These are phyloP conservation scores for Saksenaea oblongispora DNA, from an alignment of 371 early-diverging fungal genomes.

Conservation along the genomic window DNA sequence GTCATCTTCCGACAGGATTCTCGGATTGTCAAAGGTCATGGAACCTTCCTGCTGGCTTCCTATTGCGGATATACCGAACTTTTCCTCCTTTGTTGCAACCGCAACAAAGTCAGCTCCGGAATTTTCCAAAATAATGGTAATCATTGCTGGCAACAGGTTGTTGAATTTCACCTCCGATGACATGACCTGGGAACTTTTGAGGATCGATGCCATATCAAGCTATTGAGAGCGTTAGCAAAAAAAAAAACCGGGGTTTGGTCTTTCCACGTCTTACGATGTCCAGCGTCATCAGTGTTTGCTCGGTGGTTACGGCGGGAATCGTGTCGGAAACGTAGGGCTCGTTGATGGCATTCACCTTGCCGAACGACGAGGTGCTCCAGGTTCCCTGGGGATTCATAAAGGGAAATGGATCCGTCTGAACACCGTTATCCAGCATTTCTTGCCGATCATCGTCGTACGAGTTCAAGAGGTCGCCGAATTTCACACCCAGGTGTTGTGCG, in stretches of 20 bases:
- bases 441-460: conserved; percentile 29
- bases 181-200: conserved; percentile 52
- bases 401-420: conserved; percentile 48
- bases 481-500: conserved; percentile 31
- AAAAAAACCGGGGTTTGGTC: not conserved
- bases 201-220: conserved; percentile 47
- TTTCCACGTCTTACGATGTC: conserved; percentile 35
- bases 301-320: conserved; percentile 42
- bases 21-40: conserved; percentile 46
- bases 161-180: conserved; percentile 51
- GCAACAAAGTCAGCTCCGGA: conserved; percentile 51
- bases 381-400: conserved; percentile 32
- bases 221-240: not conserved
- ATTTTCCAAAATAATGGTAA: conserved; percentile 48
- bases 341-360: conserved; percentile 18
- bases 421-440: conserved; percentile 31
- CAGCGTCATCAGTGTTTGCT: conserved; percentile 41
- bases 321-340: conserved; percentile 35
- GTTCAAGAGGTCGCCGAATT: conserved; percentile 24
- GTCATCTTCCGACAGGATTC: conserved; percentile 30
- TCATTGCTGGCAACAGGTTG: conserved; percentile 39
- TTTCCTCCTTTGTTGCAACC: conserved; percentile 46
- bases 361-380: conserved; percentile 41
- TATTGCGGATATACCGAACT: conserved; percentile 42
- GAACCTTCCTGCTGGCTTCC: conserved; percentile 39